Evolutionary conservation across 2,329 filamentous ascomycete genomes (phyloP), one percentile per base, ranked within the genome.

Genomic region (Trematosphaeria pertusa): DNA sequence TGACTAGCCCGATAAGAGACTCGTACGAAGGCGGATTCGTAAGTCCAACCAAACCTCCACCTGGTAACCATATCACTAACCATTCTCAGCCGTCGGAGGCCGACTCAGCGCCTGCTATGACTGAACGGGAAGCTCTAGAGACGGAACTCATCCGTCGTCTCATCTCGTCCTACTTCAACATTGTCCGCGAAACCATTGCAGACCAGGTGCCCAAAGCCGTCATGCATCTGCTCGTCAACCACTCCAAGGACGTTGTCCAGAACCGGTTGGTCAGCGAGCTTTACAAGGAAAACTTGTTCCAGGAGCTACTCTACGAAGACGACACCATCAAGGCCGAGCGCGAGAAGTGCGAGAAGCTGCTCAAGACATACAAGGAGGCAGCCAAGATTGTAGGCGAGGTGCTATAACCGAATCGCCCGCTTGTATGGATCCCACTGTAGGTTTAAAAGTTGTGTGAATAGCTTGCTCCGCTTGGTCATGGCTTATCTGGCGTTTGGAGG

Each of bases 161-260:
- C 46, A 99, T 99, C 71, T 96, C 90, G 22, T 97, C 92, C 1
- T 99, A 99, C 79, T 99, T 99, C 80, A 96, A 96, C 73, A 99
- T 99, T 65, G 94, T 99, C 36, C 89, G 94, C 54, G 94, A 99
- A 75, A 93, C 91, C n/a, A 96, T 97, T 63, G 93, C 93, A 34
- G 94, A 99, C 70, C 93, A 97, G 75, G 94, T 99, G 9, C 94
- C 94, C 58, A 99, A 99, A 77, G 94, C 94, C 4, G 88, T 99
- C 61, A 99, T 99, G 94, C 94, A 99, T 72, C 84, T 99, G 36
- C 83, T 99, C 24, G 94, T 99, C 69, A 99, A 99, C 75, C 90
- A 97, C 78, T 96, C 90, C 76, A 97, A 97, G 73, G 94, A 99
- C 59, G 93, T 93, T 10, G 92, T 99, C 22, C 94, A 99, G 74